These are phyloP conservation scores for Abortiporus biennis DNA, from an alignment of 1,284 basidiomycete genomes.

Conservation along the genomic window DNA sequence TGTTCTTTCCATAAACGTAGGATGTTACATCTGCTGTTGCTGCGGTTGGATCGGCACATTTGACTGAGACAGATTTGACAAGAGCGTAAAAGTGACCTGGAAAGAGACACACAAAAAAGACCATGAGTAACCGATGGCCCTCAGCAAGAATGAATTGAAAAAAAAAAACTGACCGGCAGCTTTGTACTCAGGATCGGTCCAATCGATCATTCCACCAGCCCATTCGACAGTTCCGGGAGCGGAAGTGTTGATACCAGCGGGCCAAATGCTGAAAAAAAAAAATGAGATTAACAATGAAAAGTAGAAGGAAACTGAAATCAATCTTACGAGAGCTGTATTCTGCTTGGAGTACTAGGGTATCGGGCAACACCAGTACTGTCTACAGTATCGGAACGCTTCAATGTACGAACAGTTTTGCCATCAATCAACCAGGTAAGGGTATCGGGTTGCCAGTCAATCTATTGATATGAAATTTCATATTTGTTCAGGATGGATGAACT, in stretches of 20 bases:
- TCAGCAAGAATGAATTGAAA: no score
- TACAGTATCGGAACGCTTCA: constrained; percentile 55
- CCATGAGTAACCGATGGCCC: constrained; percentile 5
- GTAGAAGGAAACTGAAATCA: constrained; percentile 8
- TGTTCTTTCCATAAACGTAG: constrained; percentile 57
- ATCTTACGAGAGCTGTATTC: constrained; percentile 78
- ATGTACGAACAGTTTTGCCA: constrained; percentile 60
- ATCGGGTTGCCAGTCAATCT: constrained; percentile 78
- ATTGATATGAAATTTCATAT: background rate
- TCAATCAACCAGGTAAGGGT: constrained; percentile 65
- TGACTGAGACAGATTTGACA: constrained; percentile 50
- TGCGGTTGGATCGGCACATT: constrained; percentile 46
- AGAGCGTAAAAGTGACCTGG: constrained; percentile 56
- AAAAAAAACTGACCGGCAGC: constrained; percentile 38
- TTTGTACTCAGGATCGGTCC: constrained; percentile 67
- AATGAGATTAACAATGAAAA: constrained; percentile 1
- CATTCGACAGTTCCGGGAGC: constrained; percentile 69
- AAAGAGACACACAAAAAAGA: background rate
- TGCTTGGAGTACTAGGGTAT: constrained; percentile 73
- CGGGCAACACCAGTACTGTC: constrained; percentile 43
- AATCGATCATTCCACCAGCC: constrained; percentile 78
- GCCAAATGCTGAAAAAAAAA: constrained; percentile 55
- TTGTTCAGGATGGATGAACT: background rate
- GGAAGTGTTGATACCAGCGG: constrained; percentile 57
- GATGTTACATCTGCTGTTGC: constrained; percentile 43